Base-by-base conservation (phyloP, 306 rosid genomes). In the Elaeagnus macrophylla region DNA sequence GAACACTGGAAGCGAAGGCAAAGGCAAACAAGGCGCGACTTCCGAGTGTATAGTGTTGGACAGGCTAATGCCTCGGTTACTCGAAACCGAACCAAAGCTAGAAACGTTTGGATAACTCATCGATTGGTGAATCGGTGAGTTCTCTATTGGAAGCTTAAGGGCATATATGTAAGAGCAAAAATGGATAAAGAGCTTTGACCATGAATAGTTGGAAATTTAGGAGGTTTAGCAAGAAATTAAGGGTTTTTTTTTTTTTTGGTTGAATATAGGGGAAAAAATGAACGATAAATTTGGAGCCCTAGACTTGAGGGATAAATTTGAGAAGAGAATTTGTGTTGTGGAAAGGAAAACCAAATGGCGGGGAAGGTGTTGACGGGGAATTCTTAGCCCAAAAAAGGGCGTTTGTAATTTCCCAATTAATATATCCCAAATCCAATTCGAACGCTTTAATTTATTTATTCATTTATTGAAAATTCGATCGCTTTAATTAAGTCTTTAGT, bases 1-100 rank as follows among this genome's bases (percentile, higher is more conserved):
- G 79, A 84, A 87, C 32, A 91, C 89, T 44, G 96, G 99, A 17
- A 91, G 89, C 56, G 95, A 82, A 10, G 96, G 99, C 74, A 91
- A 53, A 67, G 96, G 96, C 74, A 91, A 69, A 87, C 85, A 84
- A 0, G 96, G 72, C 20, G 96, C 90, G 52, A 84, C 87, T 59
- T 93, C 99, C 32, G 99, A 93, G 72, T 87, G 95, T 37, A 83
- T 42, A 7, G 96, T 79, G 56, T 88, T 93, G 6, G 95, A 67
- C 32, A 93, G 68, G 17, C 82, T 72, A 56, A 82, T 84, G 35
- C 96, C 95, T 19, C 81, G 82, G 75, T 59, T 76, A 58, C 66
- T 67, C 68, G 61, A 54, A 36, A 54, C 44, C 52, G 32, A 46
- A 19, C 48, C 65, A 42, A 77, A 68, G 50, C 69, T 72, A 37